Base-by-base conservation (phyloP, 306 rosid genomes). In the Oxytropis ochrocephala region DNA sequence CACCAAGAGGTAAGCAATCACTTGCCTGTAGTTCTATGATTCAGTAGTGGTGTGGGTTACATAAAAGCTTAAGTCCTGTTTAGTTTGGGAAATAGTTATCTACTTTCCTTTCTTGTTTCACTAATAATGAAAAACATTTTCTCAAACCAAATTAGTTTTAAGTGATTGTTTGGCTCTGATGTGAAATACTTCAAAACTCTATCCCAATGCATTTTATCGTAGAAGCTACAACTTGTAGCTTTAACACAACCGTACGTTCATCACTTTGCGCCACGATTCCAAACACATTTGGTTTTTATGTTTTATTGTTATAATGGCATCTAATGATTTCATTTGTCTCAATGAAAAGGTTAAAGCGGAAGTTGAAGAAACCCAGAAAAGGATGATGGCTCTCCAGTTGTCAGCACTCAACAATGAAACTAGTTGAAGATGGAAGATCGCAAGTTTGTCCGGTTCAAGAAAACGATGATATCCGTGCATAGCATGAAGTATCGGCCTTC, bases 1-100 rank as follows among this genome's bases (percentile, higher is more conserved):
- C 55, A 47, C 75, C 39, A 86, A 82, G 84, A 88, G 97, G 97
- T 90, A 85, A 14, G 8, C 16, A 4, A 39, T 60, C 63, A 19
- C 76, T 29, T 57, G 24, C 13, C 29, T 43, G 35, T 32, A 58
- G 52, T 57, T 80, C 27, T 60, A 21, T 55, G 51, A 69, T 18
- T 52, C 51, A 53, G 44, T 68, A 32, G 70, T 55, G 35, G 19
- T 68, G 32, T 65, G 59, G 1, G 18, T 3, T 57, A 14, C 50
- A 29, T 44, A 42, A 2, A 70, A 16, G 38, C 41, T 29, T 16
- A 17, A 35, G 33, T 14, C 17, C 14, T 43, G 49, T 43, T 43
- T 43, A 43, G 49, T 12, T 6, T 5, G 41, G 8, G 41, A 3
- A 36, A 36, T 3, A 3, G 4, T 4, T 36, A 32, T 3, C 6